These are phyloP conservation scores for Blakeslea trispora DNA, from an alignment of 371 early-diverging fungal genomes.

Conservation along the genomic window DNA sequence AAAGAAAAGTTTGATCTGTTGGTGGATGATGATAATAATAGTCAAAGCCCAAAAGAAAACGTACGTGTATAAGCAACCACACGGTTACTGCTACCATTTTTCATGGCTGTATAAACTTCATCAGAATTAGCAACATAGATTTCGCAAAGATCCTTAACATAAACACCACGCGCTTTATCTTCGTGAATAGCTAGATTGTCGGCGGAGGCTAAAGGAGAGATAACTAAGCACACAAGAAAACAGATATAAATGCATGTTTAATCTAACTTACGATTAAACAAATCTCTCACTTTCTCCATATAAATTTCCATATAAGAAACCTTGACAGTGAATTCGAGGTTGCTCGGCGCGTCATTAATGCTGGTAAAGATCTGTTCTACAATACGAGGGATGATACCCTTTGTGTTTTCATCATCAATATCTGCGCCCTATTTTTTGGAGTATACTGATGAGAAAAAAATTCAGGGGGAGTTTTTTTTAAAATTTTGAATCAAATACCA, in stretches of 20 bases:
- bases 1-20: no score
- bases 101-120: constrained; percentile 95
- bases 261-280: constrained; percentile 81
- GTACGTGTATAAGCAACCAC: constrained; percentile 91
- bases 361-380: constrained; percentile 89
- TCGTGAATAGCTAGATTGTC: constrained; percentile 95
- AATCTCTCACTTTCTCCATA: constrained; percentile 98
- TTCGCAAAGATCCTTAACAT: constrained; percentile 94
- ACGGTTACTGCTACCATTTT: constrained; percentile 86
- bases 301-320: constrained; percentile 99
- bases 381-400: constrained; percentile 94
- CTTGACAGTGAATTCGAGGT: constrained; percentile 91
- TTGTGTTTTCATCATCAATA: constrained; percentile 84
- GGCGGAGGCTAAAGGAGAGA: constrained; percentile 59
- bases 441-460: constrained; percentile 69
- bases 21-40: no score
- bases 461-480: constrained; percentile 6
- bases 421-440: constrained; percentile 91
- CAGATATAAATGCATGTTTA: not conserved
- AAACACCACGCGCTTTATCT: constrained; percentile 92
- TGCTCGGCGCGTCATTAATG: constrained; percentile 82
- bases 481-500: constrained; percentile 41
- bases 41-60: no score
- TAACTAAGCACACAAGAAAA: not conserved
- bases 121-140: constrained; percentile 91